phyloP scores from a whole-genome alignment of 495 filamentous ascomycete species.

The Podospora comata region DNA sequence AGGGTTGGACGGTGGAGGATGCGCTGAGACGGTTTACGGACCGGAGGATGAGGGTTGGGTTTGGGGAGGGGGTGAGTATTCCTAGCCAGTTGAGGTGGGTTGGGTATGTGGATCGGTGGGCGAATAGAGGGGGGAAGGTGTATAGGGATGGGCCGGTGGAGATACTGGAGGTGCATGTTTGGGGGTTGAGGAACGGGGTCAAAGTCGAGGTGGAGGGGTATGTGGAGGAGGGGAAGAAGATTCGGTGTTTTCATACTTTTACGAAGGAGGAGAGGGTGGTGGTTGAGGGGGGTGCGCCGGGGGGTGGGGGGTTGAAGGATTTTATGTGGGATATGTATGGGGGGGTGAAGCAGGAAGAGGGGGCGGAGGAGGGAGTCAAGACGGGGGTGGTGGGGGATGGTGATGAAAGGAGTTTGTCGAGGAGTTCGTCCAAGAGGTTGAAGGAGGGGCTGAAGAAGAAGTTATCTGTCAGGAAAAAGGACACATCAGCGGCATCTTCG shows the following conservation, averaged over 20 bases:
- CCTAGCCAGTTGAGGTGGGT: conserved; percentile 87
- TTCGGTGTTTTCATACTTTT: conserved; percentile 81
- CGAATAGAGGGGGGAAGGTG: conserved; percentile 57
- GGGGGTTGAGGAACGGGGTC: conserved; percentile 84
- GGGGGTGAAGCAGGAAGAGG: conserved; percentile 22
- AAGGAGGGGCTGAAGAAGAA: conserved; percentile 26
- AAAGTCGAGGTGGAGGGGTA: conserved; percentile 84
- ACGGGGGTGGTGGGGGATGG: conserved; percentile 2
- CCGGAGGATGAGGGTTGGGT: conserved; percentile 80
- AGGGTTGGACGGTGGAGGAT: conserved; percentile 76
- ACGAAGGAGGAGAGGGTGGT: conserved; percentile 67
- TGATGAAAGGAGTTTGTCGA: conserved; percentile 15
- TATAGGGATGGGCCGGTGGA: conserved; percentile 84
- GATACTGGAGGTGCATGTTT: conserved; percentile 83
- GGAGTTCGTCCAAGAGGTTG: conserved; percentile 22
- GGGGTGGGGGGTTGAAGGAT: conserved; percentile 46
- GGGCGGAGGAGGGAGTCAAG: conserved; percentile 22
- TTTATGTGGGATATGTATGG: conserved; percentile 53
- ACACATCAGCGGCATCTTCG: neutral
- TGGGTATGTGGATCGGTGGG: conserved; percentile 86
- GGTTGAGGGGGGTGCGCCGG: conserved; percentile 56
- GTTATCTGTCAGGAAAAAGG: conserved; percentile 21
- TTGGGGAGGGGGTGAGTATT: conserved; percentile 88
- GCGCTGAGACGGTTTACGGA: conserved; percentile 82
- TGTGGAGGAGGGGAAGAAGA: conserved; percentile 80